These are phyloP conservation scores for Hyaloperonospora arabidopsidis DNA, from an alignment of 352 stramenopile genomes.

Conservation along the genomic window DNA sequence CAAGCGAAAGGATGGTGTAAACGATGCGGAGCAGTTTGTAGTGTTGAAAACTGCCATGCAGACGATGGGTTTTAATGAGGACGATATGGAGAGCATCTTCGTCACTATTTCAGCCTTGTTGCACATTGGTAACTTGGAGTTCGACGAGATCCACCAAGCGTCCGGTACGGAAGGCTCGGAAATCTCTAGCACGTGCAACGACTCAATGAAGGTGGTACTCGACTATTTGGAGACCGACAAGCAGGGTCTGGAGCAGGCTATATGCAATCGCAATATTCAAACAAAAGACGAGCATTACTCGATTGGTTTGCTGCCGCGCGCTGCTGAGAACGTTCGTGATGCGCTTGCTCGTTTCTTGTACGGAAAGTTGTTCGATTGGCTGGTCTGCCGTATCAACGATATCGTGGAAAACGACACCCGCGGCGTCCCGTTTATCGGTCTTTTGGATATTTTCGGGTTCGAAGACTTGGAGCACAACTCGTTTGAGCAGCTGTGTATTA, in stretches of 20 bases:
- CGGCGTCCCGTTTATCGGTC: slow-evolving; percentile 56
- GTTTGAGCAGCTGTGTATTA: slow-evolving; percentile 94
- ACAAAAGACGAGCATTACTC: slow-evolving; percentile 88
- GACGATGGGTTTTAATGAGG: slow-evolving; percentile 80
- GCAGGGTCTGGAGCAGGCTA: slow-evolving; percentile 77
- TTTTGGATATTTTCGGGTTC: slow-evolving; percentile 87
- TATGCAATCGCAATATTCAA: slow-evolving; percentile 90
- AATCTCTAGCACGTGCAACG: slow-evolving; percentile 42
- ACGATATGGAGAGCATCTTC: slow-evolving; percentile 90
- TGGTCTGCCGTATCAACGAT: slow-evolving; percentile 83
- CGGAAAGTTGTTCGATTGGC: slow-evolving; percentile 90
- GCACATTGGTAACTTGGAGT: slow-evolving; percentile 93
- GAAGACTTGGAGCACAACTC: slow-evolving; percentile 86
- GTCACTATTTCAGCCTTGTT: slow-evolving; percentile 85
- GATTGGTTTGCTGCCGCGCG: slow-evolving; percentile 58
- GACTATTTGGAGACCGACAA: slow-evolving; percentile 85
- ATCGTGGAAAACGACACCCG: slow-evolving; percentile 58
- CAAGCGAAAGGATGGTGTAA: slow-evolving; percentile 79
- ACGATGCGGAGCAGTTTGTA: slow-evolving; percentile 85
- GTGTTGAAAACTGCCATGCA: slow-evolving; percentile 71
- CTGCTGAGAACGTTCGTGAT: slow-evolving; percentile 86
- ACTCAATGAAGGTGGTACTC: slow-evolving; percentile 77
- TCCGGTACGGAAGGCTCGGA: slow-evolving; percentile 62
- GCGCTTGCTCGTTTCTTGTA: slow-evolving; percentile 94
- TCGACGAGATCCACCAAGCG: slow-evolving; percentile 55